Evolutionary conservation across 768 basidiomycete genomes (phyloP).

Genomic region (Pilatotrama ljubarskyi): DNA sequence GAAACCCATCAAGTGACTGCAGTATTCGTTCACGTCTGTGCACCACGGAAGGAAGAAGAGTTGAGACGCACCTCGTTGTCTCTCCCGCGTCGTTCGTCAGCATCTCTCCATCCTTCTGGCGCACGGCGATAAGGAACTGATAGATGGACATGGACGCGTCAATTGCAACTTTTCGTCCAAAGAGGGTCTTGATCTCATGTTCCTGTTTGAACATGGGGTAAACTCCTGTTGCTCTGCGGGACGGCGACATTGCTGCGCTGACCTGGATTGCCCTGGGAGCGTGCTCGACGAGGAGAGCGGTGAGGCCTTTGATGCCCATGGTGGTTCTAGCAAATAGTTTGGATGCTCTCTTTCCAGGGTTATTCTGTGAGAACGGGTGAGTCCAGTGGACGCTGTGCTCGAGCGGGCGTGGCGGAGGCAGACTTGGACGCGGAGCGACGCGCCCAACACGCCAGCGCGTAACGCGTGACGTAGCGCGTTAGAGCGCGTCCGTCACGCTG

Average conservation of each 20-base stretch:
- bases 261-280: constrained; percentile 79
- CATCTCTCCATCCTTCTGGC: constrained; percentile 95
- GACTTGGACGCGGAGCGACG: not conserved
- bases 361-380: too few relatives aligned
- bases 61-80: constrained; percentile 66
- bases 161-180: constrained; percentile 97
- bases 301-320: constrained; percentile 97
- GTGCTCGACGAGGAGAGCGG: constrained; percentile 84
- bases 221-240: constrained; percentile 3
- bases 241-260: not conserved
- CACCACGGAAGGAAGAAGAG: not conserved
- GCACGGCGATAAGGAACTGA: constrained; percentile 97
- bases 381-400: not conserved
- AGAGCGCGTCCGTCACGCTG: not conserved
- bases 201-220: constrained; percentile 44
- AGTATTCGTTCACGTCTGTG: not conserved
- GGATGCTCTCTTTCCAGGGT: not conserved
- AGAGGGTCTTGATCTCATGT: constrained; percentile 95
- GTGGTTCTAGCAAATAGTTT: not conserved
- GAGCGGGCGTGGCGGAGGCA: not conserved
- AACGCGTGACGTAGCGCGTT: constrained; percentile 21
- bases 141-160: constrained; percentile 98
- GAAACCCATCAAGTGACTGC: constrained; percentile 94
- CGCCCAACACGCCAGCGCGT: not conserved
- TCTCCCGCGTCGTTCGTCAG: constrained; percentile 97